phyloP scores from a whole-genome alignment of 345 rosid genomes.

The Eucalyptus marginata region DNA sequence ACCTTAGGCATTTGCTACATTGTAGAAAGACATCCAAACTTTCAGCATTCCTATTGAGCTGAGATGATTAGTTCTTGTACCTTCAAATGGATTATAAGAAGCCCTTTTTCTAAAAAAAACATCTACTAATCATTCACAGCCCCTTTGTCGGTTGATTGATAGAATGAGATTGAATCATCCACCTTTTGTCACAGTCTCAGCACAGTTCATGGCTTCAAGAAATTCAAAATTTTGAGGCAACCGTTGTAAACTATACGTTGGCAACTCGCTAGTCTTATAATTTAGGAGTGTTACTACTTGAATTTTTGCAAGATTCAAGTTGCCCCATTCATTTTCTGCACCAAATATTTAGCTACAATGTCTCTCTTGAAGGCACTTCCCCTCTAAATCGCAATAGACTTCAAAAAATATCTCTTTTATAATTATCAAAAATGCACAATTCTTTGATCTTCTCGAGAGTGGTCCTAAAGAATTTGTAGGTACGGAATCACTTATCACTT shows the following conservation, averaged over 20 bases:
- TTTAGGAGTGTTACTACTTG: neutral
- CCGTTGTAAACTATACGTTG: rapidly evolving
- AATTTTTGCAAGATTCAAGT: neutral
- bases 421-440: neutral
- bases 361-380: neutral
- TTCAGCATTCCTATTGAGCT: neutral
- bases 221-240: neutral
- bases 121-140: neutral
- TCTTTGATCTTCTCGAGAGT: rapidly evolving
- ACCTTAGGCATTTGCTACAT: neutral
- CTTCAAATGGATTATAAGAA: neutral
- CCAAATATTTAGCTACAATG: neutral
- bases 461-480: neutral
- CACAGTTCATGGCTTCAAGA: neutral
- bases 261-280: neutral
- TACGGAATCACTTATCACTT: neutral
- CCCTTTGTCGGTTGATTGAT: neutral
- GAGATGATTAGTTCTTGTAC: neutral
- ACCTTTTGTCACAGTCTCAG: neutral
- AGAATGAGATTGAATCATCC: neutral
- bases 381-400: neutral
- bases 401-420: neutral
- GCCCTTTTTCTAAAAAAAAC: neutral
- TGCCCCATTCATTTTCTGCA: neutral
- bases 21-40: neutral